Evolutionary conservation across 176 grass and related monocot genomes (phyloP), one percentile per base, ranked within the genome.

Genomic region (Urochloa ruziziensis): DNA sequence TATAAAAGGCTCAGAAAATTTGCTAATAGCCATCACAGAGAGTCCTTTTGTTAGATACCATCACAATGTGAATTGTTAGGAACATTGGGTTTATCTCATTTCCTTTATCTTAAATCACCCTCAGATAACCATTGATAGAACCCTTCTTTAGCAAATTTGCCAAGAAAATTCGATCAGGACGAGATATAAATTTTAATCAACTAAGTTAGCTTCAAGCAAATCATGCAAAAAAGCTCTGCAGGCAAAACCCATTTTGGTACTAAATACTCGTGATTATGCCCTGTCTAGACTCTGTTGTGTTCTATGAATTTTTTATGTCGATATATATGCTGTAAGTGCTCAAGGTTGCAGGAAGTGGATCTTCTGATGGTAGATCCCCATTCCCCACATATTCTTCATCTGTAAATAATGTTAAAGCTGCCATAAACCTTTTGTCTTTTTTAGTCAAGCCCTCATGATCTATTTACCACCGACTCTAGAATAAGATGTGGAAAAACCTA

Each of bases 401-500:
- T 65, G 47, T 39, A 71, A 82, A n/a, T 86, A 82, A 84, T 82
- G 77, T 72, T 82, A 49, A 85, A 82, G 44, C 4, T 57, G 71
- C 68, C 36, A 29, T 70, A n/a, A n/a, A 81, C 70, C 53, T 81
- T 85, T 72, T 72, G 62, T 30, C 53, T 48, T 81, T 81, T 77
- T 89, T 73, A 30, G 77, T 89, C 62, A 89, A 80, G 28, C 48
- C 15, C 53, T 89, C 53, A 80, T 89, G 61, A 85, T 85, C 44
- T 76, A 75, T 2, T 56, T 82, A 54, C 34, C 39, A 71, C 13
- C 21, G 16, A 34, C 56, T 86, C 71, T 49, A 82, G 73, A 82
- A 82, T 82, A 64, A 75, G 25, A 69, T 81, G 53, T 63, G 9
- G 25, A 39, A 85, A 84, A 54, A 67, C 4, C 13, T 63, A 28